These are phyloP conservation scores for Stentor coeruleus DNA, from an alignment of 73 alveolate species.

Conservation along the genomic window DNA sequence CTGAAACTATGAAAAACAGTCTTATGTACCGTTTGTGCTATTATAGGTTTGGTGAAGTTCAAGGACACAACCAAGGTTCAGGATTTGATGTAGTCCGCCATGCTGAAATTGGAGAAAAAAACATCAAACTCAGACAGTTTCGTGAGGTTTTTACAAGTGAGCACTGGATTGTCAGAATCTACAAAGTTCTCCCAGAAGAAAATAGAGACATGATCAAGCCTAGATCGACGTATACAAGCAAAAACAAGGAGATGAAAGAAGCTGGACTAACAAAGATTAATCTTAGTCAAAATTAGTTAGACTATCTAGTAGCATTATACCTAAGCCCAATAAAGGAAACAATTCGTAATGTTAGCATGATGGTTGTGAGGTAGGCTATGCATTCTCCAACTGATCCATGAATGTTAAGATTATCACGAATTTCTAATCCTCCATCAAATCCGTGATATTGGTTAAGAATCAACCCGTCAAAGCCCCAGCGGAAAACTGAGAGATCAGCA, in stretches of 20 bases:
- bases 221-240: too few relatives aligned
- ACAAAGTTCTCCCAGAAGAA: constrained; percentile 30
- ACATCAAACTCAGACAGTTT: constrained; percentile 69
- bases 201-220: not conserved
- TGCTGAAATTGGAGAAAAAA: constrained; percentile 73
- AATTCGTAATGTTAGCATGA: not conserved
- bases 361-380: not conserved
- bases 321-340: not conserved
- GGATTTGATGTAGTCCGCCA: constrained; percentile 44
- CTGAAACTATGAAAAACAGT: constrained; percentile 79
- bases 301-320: not conserved
- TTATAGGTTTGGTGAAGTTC: constrained; percentile 69
- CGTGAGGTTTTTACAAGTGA: constrained; percentile 84
- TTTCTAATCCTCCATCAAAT: not conserved
- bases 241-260: not conserved
- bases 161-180: constrained; percentile 88
- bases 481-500: not conserved
- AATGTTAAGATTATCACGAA: not conserved
- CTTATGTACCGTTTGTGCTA: constrained; percentile 79
- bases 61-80: not conserved
- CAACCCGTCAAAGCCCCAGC: too few relatives aligned
- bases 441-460: not conserved
- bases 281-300: not conserved
- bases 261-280: not conserved
- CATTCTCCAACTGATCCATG: too few relatives aligned